These are phyloP conservation scores for Phytopythium mirpurense DNA, from an alignment of 352 stramenopile genomes.

Conservation along the genomic window DNA sequence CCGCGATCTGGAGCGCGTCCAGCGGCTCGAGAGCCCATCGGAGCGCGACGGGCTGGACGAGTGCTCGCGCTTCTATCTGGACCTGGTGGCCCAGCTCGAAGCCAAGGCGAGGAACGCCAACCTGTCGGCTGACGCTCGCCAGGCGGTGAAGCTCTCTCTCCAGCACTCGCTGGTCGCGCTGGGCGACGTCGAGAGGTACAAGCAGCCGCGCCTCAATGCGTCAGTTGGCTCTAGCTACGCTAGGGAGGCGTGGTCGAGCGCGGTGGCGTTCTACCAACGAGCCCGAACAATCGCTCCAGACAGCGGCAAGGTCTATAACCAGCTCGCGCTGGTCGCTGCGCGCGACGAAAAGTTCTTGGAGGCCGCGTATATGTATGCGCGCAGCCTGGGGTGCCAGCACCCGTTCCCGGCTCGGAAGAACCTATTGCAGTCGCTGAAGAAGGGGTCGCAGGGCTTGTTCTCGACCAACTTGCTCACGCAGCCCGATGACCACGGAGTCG, in stretches of 20 bases:
- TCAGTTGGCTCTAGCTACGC: background rate
- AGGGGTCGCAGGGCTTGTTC: background rate
- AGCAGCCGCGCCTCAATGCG: conserved; percentile 16
- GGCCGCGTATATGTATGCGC: conserved; percentile 38
- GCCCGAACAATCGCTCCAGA: conserved; percentile 31
- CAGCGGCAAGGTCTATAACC: conserved; percentile 58
- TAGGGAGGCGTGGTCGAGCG: conserved; percentile 17
- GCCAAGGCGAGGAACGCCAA: conserved; percentile 7
- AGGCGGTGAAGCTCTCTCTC: conserved; percentile 26
- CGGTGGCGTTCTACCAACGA: conserved; percentile 27
- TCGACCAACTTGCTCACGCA: background rate
- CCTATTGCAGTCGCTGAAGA: conserved; percentile 25
- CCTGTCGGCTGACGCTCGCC: conserved; percentile 5
- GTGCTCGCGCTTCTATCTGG: conserved; percentile 23
- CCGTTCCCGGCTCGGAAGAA: conserved; percentile 36
- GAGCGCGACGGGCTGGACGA: conserved; percentile 2
- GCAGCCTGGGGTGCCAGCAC: conserved; percentile 32
- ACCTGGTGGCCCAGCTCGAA: conserved; percentile 15
- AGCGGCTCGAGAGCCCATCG: conserved; percentile 6
- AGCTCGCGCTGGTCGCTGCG: conserved; percentile 43
- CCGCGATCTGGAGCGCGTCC: conserved; percentile 33
- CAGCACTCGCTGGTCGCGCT: conserved; percentile 43
- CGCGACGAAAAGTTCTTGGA: conserved; percentile 24
- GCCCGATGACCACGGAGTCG: no score
- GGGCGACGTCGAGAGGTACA: conserved; percentile 41